Conservation (phyloP, 352 stramenopile species). For the Phytopythium kandeliae region DNA sequence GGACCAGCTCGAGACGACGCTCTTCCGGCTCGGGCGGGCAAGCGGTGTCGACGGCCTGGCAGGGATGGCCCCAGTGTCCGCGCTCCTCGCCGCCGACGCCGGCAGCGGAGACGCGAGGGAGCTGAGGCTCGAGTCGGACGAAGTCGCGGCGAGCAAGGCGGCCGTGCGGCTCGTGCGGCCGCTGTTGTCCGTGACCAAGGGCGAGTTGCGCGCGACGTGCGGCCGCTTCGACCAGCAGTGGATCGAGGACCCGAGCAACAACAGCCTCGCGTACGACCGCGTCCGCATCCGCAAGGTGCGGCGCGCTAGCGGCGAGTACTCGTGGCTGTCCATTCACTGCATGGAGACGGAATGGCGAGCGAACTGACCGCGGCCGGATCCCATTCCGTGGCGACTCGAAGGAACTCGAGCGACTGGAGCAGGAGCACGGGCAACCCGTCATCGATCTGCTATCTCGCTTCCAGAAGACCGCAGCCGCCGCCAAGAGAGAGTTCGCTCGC, state of each 20-base stretch:
- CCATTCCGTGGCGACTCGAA: constrained; percentile 5
- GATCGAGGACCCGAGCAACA: constrained; percentile 83
- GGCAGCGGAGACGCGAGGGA: neutral
- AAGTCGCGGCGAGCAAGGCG: constrained; percentile 2
- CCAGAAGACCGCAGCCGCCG: constrained; percentile 36
- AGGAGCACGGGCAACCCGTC: constrained; percentile 23
- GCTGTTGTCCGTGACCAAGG: constrained; percentile 54
- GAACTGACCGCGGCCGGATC: too few species aligned
- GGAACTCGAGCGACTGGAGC: constrained; percentile 44
- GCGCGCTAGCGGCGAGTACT: neutral
- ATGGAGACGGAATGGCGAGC: too few species aligned
- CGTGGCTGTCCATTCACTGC: too few species aligned
- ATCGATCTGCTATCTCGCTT: constrained; percentile 42
- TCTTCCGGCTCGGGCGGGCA: constrained; percentile 69
- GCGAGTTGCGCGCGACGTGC: constrained; percentile 60
- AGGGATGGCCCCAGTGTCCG: constrained; percentile 39
- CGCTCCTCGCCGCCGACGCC: constrained; percentile 15
- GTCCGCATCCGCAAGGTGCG: constrained; percentile 78
- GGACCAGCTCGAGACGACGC: constrained; percentile 76
- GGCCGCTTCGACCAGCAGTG: constrained; percentile 62
- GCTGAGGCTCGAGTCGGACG: neutral
- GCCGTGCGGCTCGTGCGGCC: constrained; percentile 43
- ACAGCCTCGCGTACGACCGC: constrained; percentile 69
- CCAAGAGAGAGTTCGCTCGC: constrained; percentile 43
- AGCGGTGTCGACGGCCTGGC: constrained; percentile 75